Conservation (phyloP, 495 filamentous ascomycete genomes). For the Peziza echinospora region DNA sequence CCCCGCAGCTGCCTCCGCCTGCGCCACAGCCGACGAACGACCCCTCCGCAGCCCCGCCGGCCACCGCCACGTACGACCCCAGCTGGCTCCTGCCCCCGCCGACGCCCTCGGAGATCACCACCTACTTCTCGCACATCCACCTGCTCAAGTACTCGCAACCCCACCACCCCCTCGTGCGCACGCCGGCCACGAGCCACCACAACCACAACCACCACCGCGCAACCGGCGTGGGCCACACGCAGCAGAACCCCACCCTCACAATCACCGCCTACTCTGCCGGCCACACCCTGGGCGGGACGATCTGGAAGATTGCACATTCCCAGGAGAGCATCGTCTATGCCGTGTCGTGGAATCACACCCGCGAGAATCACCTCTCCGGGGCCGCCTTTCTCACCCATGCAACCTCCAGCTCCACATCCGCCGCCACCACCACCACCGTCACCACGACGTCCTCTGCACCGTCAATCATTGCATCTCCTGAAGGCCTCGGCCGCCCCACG, state of each 20-base stretch:
- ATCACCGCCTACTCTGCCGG: constrained; percentile 94
- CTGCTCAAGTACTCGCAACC: constrained; percentile 92
- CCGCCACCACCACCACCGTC: background rate
- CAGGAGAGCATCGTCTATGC: constrained; percentile 95
- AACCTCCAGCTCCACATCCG: background rate
- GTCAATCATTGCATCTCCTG: constrained; percentile 31
- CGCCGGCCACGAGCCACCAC: constrained; percentile 63
- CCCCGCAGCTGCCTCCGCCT: constrained; percentile 41
- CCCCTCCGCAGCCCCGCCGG: constrained; percentile 29
- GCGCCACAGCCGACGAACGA: constrained; percentile 30
- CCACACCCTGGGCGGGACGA: constrained; percentile 85
- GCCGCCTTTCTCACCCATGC: constrained; percentile 77
- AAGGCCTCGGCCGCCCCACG: constrained; percentile 68
- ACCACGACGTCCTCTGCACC: no score
- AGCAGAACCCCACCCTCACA: constrained; percentile 41
- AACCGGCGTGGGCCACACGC: constrained; percentile 36
- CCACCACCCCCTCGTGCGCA: constrained; percentile 37
- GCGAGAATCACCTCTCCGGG: constrained; percentile 80
- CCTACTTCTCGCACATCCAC: constrained; percentile 81
- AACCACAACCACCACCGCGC: constrained; percentile 94
- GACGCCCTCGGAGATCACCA: constrained; percentile 65
- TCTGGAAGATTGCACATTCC: constrained; percentile 97
- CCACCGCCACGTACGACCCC: constrained; percentile 51
- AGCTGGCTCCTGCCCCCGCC: constrained; percentile 40
- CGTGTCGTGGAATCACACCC: constrained; percentile 88